Evolutionary conservation across 2,329 filamentous ascomycete species (phyloP).

Genomic region (Hypoxylon rubiginosum): DNA sequence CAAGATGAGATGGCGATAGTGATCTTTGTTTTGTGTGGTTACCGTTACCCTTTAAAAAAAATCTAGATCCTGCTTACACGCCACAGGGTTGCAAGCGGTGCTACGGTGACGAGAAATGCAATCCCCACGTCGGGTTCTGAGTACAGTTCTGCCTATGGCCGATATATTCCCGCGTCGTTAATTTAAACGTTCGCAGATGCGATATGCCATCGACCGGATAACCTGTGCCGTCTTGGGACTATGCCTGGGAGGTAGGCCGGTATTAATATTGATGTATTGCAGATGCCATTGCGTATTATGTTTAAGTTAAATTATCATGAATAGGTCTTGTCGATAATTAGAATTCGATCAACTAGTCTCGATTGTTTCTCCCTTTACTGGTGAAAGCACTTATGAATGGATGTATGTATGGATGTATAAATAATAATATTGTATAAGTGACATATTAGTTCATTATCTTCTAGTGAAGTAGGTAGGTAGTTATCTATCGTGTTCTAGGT

Average conservation of each 20-base stretch:
- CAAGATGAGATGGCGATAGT: background rate
- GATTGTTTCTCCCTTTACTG: background rate
- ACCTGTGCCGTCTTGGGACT: too few relatives aligned
- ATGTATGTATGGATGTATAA: background rate
- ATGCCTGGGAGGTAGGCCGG: background rate
- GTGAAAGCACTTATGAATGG: background rate
- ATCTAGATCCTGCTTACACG: slow-evolving; percentile 1
- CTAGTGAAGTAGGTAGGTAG: background rate
- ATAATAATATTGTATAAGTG: background rate
- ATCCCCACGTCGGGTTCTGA: background rate
- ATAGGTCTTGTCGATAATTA: background rate
- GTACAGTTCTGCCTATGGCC: background rate
- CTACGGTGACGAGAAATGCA: slow-evolving; percentile 2
- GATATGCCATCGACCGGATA: background rate
- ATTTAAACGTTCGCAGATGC: background rate
- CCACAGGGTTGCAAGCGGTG: slow-evolving; percentile 1
- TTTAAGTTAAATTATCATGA: background rate
- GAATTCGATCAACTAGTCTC: background rate
- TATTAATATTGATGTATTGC: background rate
- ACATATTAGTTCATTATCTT: slow-evolving; percentile 31
- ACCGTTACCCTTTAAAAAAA: background rate
- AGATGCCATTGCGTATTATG: background rate
- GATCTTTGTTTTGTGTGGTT: background rate
- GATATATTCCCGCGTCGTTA: background rate
- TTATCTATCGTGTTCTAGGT: slow-evolving; percentile 14